phyloP scores from a whole-genome alignment of 2,329 filamentous ascomycete species.

The Colletotrichum tamarilloi region DNA sequence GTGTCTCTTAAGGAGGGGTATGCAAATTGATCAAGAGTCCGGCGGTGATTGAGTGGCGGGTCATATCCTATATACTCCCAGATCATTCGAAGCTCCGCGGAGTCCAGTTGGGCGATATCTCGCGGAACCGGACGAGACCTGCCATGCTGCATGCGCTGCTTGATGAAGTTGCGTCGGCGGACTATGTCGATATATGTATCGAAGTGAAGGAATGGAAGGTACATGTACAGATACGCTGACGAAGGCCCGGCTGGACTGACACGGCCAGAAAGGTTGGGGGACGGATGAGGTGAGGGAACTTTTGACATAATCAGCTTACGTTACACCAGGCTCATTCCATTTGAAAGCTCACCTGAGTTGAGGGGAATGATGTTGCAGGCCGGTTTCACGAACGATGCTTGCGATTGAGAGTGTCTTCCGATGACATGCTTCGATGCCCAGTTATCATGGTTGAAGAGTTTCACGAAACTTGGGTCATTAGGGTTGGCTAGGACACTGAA shows the following conservation, averaged over 20 bases:
- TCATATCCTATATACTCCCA: constrained; percentile 73
- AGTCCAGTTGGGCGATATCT: constrained; percentile 64
- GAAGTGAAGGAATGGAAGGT: constrained; percentile 72
- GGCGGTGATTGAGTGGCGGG: constrained; percentile 69
- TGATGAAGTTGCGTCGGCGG: constrained; percentile 65
- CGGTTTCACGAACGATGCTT: constrained; percentile 61
- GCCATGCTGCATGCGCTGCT: constrained; percentile 62
- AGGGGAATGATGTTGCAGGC: constrained; percentile 59
- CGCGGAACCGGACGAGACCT: constrained; percentile 66
- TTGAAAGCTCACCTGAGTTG: constrained; percentile 2
- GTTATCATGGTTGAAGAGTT: constrained; percentile 58
- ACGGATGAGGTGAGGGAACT: constrained; percentile 50
- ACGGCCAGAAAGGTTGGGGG: constrained; percentile 29
- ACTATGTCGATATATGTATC: constrained; percentile 71
- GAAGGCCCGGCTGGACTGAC: constrained; percentile 31
- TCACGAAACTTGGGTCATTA: constrained; percentile 39
- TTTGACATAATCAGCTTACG: constrained; percentile 33
- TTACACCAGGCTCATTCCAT: rapidly evolving
- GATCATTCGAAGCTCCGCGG: constrained; percentile 68
- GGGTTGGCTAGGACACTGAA: constrained; percentile 4
- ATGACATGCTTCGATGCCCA: constrained; percentile 61
- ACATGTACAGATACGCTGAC: constrained; percentile 57
- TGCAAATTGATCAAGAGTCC: constrained; percentile 72
- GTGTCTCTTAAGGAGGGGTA: constrained; percentile 72
- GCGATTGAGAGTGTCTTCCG: constrained; percentile 60